Conservation (phyloP, 768 basidiomycete genomes). For the Boletales sp. region DNA sequence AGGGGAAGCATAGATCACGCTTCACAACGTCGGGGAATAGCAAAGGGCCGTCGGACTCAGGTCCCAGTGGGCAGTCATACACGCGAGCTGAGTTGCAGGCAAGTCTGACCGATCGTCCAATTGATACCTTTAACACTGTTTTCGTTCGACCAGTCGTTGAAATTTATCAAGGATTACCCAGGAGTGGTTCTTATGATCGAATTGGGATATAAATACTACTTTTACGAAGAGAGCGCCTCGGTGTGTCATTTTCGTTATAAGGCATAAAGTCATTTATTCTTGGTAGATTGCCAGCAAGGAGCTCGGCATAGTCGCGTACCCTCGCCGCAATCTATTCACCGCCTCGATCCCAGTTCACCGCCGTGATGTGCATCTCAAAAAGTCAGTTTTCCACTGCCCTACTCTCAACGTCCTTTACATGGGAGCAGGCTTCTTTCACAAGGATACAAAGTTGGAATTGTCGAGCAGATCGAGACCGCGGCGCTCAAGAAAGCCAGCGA, state of each 20-base stretch:
- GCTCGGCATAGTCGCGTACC: slow-evolving; percentile 74
- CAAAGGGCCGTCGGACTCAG: slow-evolving; percentile 45
- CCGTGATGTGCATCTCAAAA: slow-evolving; percentile 69
- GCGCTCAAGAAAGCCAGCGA: slow-evolving; percentile 83
- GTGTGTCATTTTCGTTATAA: slow-evolving; percentile 30
- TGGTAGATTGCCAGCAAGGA: slow-evolving; percentile 67
- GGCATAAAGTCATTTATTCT: slow-evolving; percentile 5
- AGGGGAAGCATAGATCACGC: slow-evolving; percentile 35
- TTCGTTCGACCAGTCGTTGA: slow-evolving; percentile 26
- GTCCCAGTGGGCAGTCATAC: slow-evolving; percentile 67
- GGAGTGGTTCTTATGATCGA: slow-evolving; percentile 75
- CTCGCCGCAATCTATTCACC: slow-evolving; percentile 66
- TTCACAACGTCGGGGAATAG: slow-evolving; percentile 20
- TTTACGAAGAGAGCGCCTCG: slow-evolving; percentile 83
- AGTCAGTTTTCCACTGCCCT: slow-evolving; percentile 40
- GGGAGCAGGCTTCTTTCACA: slow-evolving; percentile 60
- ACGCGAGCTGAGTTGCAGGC: slow-evolving; percentile 78
- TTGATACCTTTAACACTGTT: neutral
- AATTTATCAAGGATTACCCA: slow-evolving; percentile 61
- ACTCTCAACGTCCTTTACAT: neutral
- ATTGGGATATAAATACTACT: slow-evolving; percentile 80
- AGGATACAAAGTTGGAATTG: slow-evolving; percentile 81
- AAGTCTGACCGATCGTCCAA: slow-evolving; percentile 6
- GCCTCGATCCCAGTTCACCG: slow-evolving; percentile 73
- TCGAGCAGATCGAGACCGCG: slow-evolving; percentile 81